Percentiles rank a stretch among this genome's conserved stretches.
Evolutionary conservation across 331 rosid species (phyloP).

Genomic region (Malus hybrid): DNA sequence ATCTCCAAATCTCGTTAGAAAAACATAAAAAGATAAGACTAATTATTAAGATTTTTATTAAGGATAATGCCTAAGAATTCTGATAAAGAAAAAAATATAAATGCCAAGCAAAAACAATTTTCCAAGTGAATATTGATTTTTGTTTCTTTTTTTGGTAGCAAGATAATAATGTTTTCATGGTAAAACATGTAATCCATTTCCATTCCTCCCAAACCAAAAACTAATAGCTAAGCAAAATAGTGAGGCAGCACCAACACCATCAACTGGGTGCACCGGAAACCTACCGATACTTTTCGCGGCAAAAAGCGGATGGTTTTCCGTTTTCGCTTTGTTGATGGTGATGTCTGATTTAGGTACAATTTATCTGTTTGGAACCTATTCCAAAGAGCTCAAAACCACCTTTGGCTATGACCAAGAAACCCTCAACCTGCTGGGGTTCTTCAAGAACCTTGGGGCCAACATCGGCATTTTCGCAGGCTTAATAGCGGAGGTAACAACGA

Average conservation of each 20-base stretch:
- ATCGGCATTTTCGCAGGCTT: slow-evolving; percentile 20
- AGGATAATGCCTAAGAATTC: too few species aligned
- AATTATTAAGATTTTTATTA: too few species aligned
- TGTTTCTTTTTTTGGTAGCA: too few species aligned
- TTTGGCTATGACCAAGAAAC: slow-evolving; percentile 29
- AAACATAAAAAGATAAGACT: too few species aligned
- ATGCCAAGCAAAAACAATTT: not conserved
- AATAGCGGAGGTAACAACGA: not conserved
- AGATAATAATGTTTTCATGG: too few species aligned
- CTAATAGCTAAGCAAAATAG: not conserved
- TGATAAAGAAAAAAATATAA: not conserved
- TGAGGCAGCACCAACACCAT: too few species aligned
- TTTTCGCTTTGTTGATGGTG: slow-evolving; percentile 36
- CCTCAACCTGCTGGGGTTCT: not conserved
- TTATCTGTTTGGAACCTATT: slow-evolving; percentile 33
- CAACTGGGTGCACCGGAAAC: not conserved
- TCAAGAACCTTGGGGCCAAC: slow-evolving; percentile 34
- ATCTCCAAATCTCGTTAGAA: too few species aligned
- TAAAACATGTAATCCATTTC: too few species aligned
- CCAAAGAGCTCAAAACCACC: slow-evolving; percentile 24
- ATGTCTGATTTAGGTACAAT: slow-evolving; percentile 37
- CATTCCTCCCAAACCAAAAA: not conserved
- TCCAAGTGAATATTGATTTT: too few species aligned
- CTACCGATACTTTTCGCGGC: not conserved
- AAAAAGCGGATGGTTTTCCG: slow-evolving; percentile 26